These are phyloP conservation scores for Dendrobium nobile DNA, from an alignment of 106 monocot species.

Conservation along the genomic window DNA sequence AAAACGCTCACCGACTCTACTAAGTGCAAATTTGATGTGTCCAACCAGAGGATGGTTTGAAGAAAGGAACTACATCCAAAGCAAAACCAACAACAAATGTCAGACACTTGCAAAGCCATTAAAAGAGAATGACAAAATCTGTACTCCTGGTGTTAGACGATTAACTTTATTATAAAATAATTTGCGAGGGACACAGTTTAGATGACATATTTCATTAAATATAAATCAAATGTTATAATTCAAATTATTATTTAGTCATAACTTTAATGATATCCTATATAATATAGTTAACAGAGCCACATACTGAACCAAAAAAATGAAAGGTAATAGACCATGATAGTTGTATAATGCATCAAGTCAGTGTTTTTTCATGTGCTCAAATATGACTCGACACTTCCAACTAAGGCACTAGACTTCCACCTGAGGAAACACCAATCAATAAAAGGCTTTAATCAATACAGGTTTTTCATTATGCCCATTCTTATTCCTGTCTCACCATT, in stretches of 20 bases:
- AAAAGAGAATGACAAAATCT: neutral
- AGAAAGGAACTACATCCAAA: constrained; percentile 49
- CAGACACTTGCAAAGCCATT: neutral
- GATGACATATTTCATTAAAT: neutral
- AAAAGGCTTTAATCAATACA: neutral
- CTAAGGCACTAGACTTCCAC: neutral
- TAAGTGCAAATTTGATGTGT: constrained; percentile 59
- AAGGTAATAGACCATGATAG: neutral
- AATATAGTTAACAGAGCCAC: neutral
- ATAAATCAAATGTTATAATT: neutral
- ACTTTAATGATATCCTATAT: neutral
- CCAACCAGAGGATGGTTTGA: constrained; percentile 72
- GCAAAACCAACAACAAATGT: constrained; percentile 13
- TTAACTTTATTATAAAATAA: neutral
- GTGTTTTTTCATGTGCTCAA: neutral
- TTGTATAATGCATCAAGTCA: neutral
- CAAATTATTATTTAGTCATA: neutral
- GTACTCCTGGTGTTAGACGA: neutral
- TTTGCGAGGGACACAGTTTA: neutral
- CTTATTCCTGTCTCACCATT: neutral
- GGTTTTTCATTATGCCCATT: neutral
- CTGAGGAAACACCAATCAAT: neutral
- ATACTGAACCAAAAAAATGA: neutral
- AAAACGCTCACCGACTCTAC: constrained; percentile 30
- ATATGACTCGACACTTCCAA: neutral